Evolutionary conservation across 768 basidiomycete species (phyloP).

Genomic region (Tricholoma flavovirens): DNA sequence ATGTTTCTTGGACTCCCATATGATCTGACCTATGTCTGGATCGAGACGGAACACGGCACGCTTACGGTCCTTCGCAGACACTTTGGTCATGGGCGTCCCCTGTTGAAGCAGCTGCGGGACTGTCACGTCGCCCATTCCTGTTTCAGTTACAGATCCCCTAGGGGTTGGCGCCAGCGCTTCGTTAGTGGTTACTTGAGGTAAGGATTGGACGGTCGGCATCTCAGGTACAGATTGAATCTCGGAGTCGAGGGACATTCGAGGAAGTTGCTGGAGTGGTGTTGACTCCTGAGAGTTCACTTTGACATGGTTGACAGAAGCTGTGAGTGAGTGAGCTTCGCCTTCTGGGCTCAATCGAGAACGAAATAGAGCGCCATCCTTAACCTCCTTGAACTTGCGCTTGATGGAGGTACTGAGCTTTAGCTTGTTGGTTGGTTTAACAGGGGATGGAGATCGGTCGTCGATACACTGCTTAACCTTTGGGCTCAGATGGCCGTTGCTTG

Average conservation of each 20-base stretch:
- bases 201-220: neutral
- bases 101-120: slow-evolving; percentile 54
- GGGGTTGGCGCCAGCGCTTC: slow-evolving; percentile 3
- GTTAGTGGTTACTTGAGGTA: neutral
- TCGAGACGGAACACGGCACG: slow-evolving; percentile 66
- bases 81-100: slow-evolving; percentile 77
- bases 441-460: slow-evolving; percentile 5
- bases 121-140: slow-evolving; percentile 21
- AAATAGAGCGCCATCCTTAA: slow-evolving; percentile 25
- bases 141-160: slow-evolving; percentile 9
- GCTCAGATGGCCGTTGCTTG: slow-evolving; percentile 20
- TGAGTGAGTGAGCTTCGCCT: slow-evolving; percentile 11
- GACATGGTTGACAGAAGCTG: slow-evolving; percentile 7
- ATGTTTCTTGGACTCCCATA: slow-evolving; percentile 69
- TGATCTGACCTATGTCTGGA: slow-evolving; percentile 73
- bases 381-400: slow-evolving; percentile 29
- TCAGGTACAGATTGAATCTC: neutral
- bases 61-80: slow-evolving; percentile 74
- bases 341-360: slow-evolving; percentile 16
- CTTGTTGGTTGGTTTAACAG: slow-evolving; percentile 1
- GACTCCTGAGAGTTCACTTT: too few relatives aligned
- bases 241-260: neutral
- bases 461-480: slow-evolving; percentile 19
- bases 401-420: slow-evolving; percentile 27
- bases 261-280: neutral